Evolutionary conservation across 139 green algal genomes (phyloP), one percentile per base, ranked within the genome.

Genomic region (Chlamydomonas sp.): DNA sequence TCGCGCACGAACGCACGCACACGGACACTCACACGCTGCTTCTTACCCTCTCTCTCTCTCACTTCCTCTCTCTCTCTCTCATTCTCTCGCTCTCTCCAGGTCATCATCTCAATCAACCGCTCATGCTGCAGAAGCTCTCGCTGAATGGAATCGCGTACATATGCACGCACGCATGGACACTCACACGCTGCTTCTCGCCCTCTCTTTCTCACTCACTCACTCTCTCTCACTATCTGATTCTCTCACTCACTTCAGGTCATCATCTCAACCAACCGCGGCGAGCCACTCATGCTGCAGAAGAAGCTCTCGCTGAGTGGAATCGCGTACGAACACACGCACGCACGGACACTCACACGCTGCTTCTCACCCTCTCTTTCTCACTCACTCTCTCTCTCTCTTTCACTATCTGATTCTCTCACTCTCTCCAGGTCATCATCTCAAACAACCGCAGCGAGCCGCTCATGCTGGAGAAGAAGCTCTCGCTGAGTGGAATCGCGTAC

Each of bases 401-500:
- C n/a, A n/a, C n/a, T n/a, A n/a, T n/a, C n/a, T n/a, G n/a, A n/a
- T n/a, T n/a, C n/a, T n/a, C n/a, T n/a, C n/a, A n/a, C n/a, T n/a
- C n/a, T n/a, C n/a, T 71, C 48, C 73, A 87, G 77, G 87, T 95
- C 24, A 96, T 96, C 66, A 83, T 94, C 61, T 88, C 84, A 20
- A 95, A 88, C 48, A 96, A 96, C 81, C 77, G 89, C 48, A 89
- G 90, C 34, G 90, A 95, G 81, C 90, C 90, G 28, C 76, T 96
- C 34, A 88, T 96, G 72, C 81, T 95, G 72, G 87, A 91, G 73
- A 93, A 93, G 78, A 90, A 94, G 81, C 81, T 95, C 62, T 90
- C 84, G 20, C 73, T 95, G 39, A 88, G 83, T 16, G 90, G 89
- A 36, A 91, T 95, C 73, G 90, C 90, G 1, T 92, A 90, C 79